Base-by-base conservation (phyloP, 2,329 filamentous ascomycete species). In the Aspergillus ustus region DNA sequence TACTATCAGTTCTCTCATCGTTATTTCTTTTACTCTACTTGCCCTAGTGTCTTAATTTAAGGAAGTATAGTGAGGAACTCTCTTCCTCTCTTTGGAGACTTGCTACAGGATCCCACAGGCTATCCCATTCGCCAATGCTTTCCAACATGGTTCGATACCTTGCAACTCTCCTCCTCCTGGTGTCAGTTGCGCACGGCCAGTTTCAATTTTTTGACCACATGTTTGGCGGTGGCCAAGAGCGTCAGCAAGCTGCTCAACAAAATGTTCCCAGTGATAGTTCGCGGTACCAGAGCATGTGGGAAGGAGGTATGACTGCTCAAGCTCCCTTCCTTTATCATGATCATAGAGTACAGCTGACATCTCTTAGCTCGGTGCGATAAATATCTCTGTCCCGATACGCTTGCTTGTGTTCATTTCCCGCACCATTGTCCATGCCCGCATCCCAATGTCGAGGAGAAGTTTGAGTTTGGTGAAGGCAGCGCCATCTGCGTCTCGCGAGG, bases 141-240 rank as follows among this genome's bases (percentile, higher is more conserved):
- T 63, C 60, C 54, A 68, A 63, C 57, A 68, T 66, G 40, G 49
- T 72, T n/a, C 68, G 66, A 31, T 59, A 68, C 51, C 66, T 80
- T 4, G 74, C 74, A 65, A 71, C 73, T 60, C 74, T 92, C 17
- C 80, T 91, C 53, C 76, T 92, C 29, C 73, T 91, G 62, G 79
- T 86, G 64, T 78, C 86, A 34, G 70, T 81, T 17, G 87, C 84
- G 4, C 81, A 85, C 60, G 92, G 92, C 11, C 94, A 98, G 79
- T 98, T 98, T 77, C 90, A 92, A 74, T 97, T 99, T 85, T 99
- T 98, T 80, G 93, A 97, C 76, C 92, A 98, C 72, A 97, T 98
- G 92, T 98, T 99, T 77, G 85, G 87, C 69, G 86, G 86, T 17
- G 63, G 63, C 64, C 82, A 86, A 60, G 84, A 87, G 67, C 78